Percentiles rank a stretch among this genome's conserved stretches.
Evolutionary conservation across 176 grass and related monocot genomes (phyloP).

Genomic region (Avena insularis): DNA sequence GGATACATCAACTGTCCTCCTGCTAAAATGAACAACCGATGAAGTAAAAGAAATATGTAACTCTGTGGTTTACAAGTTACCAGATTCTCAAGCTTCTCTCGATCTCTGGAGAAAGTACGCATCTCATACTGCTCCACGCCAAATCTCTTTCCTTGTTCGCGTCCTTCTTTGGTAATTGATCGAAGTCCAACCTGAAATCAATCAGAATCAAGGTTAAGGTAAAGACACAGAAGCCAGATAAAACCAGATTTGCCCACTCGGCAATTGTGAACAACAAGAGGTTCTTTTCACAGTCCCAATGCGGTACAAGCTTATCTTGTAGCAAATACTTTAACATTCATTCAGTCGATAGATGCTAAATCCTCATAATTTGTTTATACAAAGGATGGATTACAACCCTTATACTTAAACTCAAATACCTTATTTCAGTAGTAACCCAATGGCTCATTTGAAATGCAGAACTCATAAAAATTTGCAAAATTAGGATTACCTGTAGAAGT

Average conservation of each 20-base stretch:
- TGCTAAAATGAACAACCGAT: neutral
- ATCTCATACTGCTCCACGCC: constrained; percentile 97
- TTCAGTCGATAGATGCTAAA: neutral
- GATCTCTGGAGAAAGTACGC: constrained; percentile 86
- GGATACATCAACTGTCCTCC: neutral
- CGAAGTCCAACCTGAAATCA: constrained; percentile 78
- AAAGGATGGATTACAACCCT: neutral
- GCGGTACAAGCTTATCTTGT: neutral
- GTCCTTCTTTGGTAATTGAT: constrained; percentile 94
- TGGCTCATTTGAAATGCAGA: neutral
- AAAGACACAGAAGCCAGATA: neutral
- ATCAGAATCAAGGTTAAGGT: constrained; percentile 24
- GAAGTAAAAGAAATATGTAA: neutral
- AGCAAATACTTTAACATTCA: neutral
- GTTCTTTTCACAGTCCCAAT: neutral
- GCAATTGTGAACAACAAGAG: neutral
- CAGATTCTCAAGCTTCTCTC: constrained; percentile 85
- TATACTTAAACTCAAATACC: neutral
- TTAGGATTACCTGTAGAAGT: constrained; percentile 73
- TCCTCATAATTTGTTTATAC: neutral
- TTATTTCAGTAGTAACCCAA: neutral
- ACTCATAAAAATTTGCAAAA: neutral
- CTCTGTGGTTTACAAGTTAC: constrained; percentile 16
- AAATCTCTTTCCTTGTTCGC: constrained; percentile 94
- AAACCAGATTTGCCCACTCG: neutral